Percentiles rank a stretch among this genome's conserved stretches.
These are phyloP conservation scores for Fusarium avenaceum DNA, from an alignment of 2,329 filamentous ascomycete genomes.

Conservation along the genomic window DNA sequence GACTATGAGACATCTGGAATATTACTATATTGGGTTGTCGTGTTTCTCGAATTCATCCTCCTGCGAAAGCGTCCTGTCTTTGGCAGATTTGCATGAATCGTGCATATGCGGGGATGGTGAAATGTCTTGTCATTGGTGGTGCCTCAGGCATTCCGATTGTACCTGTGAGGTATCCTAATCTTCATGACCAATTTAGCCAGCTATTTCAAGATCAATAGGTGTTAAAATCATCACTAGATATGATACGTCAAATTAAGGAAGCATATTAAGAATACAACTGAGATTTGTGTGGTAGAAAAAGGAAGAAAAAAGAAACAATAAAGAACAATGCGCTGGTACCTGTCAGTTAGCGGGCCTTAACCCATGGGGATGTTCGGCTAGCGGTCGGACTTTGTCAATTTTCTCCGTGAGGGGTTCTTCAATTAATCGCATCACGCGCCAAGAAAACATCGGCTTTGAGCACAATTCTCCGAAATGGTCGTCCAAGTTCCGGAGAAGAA, in stretches of 20 bases:
- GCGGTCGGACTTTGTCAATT: not conserved
- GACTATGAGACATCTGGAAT: not conserved
- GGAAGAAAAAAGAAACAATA: not conserved
- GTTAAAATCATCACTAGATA: too few relatives aligned
- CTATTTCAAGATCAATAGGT: too few relatives aligned
- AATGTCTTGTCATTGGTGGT: not conserved
- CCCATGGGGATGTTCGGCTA: not conserved
- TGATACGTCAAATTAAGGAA: too few relatives aligned
- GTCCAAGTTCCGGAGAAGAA: not conserved
- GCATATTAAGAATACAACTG: not conserved
- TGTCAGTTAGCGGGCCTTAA: not conserved
- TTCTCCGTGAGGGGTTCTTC: constrained; percentile 4
- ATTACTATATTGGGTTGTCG: not conserved
- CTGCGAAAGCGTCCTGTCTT: not conserved
- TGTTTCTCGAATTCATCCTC: not conserved
- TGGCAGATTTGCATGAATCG: not conserved
- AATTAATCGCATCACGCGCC: not conserved
- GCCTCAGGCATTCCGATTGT: not conserved
- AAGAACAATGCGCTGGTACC: too few relatives aligned
- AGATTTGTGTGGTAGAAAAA: too few relatives aligned
- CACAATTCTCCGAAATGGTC: not conserved
- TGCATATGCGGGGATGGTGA: not conserved
- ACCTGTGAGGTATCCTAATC: not conserved
- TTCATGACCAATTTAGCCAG: not conserved
- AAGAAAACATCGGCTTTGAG: not conserved